Base-by-base conservation (phyloP, 2,329 filamentous ascomycete species). In the Tolypocladium sp. region DNA sequence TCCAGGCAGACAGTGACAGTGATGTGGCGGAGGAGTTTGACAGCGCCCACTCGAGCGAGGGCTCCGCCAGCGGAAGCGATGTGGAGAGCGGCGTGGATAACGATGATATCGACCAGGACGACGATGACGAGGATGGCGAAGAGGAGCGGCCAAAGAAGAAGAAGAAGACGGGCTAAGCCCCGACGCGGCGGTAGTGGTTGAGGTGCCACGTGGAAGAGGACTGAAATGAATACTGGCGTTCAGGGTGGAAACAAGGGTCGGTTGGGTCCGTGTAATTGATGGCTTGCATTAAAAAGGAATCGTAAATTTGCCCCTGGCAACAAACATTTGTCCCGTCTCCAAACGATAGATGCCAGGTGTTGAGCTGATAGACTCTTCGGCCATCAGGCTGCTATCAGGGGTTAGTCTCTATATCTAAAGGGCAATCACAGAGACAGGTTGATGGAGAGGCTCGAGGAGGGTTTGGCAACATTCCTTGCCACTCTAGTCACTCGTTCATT, bases 1-100 rank as follows among this genome's bases (percentile, higher is more conserved):
- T 99, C 80, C 84, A 89, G 66, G 90, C 89, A 7, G 91, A 95
- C 62, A 92, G 89, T 17, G 94, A 99, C 64, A 95, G 90, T 57
- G 94, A 99, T 66, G 92, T 97, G 2, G 94, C 93, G 1, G 94
- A 99, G 74, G 95, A 99, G 71, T 99, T 86, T 66, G 94, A 99
- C 74, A 93, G 90, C 57, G 88, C 85, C 53, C 93, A 97, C 70
- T 91, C 96, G 71, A 96, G 91, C 70, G 90, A 86, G 56, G 91
- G 89, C 15, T 86, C 82, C 22, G 87, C 87, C 68, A 86, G 84
- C 60, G 86, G 82, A 57, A 81, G 76, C 38, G 81, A 81, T 63
- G 79, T 73, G 9, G 79, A 80, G 60, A 79, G 77, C 35, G 81
- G 77, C 15, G 78, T 79, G 3, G 79, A 76, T 30, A 68, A 76